Evolutionary conservation across 345 rosid genomes (phyloP).

Genomic region (Eucalyptus sp.): DNA sequence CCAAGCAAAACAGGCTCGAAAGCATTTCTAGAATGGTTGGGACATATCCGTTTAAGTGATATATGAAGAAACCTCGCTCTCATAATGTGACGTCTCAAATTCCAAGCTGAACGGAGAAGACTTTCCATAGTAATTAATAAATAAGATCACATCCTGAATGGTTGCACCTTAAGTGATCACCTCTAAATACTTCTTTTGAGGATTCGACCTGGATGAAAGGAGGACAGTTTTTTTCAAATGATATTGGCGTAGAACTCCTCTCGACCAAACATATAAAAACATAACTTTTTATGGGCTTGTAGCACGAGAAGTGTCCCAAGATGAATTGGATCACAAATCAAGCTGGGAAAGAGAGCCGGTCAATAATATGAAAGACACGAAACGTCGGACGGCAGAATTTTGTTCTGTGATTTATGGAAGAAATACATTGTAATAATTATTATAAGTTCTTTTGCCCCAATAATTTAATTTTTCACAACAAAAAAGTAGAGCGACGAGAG

Average conservation of each 20-base stretch:
- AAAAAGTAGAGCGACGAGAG: neutral
- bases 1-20: neutral
- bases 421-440: no score
- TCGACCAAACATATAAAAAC: neutral
- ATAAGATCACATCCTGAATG: neutral
- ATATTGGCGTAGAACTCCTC: neutral
- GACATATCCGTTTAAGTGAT: neutral
- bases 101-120: neutral
- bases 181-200: neutral
- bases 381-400: rapidly evolving
- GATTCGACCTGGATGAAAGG: rapidly evolving
- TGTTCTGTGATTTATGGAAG: neutral
- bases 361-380: neutral
- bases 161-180: neutral
- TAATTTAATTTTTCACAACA: no score
- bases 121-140: neutral
- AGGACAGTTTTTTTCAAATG: neutral
- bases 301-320: neutral
- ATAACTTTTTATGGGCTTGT: neutral
- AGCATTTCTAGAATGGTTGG: neutral
- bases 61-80: neutral
- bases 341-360: neutral
- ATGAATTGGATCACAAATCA: neutral
- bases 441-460: neutral
- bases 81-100: neutral